These are phyloP conservation scores for Boletellus sp. DNA, from an alignment of 1,284 basidiomycete genomes.

Conservation along the genomic window DNA sequence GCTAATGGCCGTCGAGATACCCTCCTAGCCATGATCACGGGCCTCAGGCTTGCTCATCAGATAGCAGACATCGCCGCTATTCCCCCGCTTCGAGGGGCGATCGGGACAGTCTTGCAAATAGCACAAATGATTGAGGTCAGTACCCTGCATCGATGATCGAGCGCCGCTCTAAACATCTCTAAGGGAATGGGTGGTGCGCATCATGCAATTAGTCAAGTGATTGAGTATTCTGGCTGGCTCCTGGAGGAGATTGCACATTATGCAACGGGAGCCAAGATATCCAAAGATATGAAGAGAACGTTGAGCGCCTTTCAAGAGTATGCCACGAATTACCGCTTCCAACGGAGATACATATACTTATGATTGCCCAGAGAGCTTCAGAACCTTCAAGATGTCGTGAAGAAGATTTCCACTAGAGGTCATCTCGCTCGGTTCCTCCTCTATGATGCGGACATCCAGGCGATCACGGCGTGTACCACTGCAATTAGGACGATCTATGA, in stretches of 20 bases:
- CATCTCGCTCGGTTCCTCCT: conserved; percentile 11
- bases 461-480: conserved; percentile 5
- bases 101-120: conserved; percentile 10
- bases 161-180: neutral
- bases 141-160: neutral
- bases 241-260: conserved; percentile 13
- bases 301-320: conserved; percentile 8
- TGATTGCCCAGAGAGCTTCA: conserved; percentile 11
- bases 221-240: conserved; percentile 17
- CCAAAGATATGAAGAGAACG: neutral
- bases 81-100: conserved; percentile 11
- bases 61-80: conserved; percentile 11
- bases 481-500: conserved; percentile 14
- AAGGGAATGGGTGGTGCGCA: conserved; percentile 17
- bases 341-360: neutral
- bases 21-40: conserved; percentile 6
- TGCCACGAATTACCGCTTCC: neutral
- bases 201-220: conserved; percentile 14
- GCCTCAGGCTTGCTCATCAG: conserved; percentile 11
- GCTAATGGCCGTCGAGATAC: neutral
- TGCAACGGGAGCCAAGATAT: neutral
- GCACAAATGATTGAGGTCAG: conserved; percentile 15
- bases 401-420: conserved; percentile 6
- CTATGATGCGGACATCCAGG: conserved; percentile 11
- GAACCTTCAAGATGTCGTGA: conserved; percentile 10